phyloP scores from a whole-genome alignment of 352 stramenopile genomes.

The Phytophthora aleatoria region DNA sequence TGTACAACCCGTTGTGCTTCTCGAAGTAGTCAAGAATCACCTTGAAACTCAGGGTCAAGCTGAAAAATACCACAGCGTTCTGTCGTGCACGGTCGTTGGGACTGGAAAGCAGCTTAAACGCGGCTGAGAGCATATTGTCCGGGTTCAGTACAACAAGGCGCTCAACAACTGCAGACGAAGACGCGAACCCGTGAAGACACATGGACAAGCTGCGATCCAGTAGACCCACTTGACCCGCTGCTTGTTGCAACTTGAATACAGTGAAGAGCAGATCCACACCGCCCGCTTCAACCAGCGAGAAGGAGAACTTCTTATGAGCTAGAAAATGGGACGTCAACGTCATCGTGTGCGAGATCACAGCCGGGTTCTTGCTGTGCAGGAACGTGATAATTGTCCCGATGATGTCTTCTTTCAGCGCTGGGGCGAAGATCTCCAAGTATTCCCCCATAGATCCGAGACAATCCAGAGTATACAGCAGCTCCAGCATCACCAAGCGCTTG shows the following conservation, averaged over 20 bases:
- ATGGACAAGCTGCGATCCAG: conserved; percentile 83
- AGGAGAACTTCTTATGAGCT: conserved; percentile 85
- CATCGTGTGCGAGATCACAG: conserved; percentile 80
- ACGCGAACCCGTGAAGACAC: conserved; percentile 86
- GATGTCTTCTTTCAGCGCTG: conserved; percentile 84
- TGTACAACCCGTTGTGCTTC: conserved; percentile 84
- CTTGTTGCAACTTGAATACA: conserved; percentile 61
- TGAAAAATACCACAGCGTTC: conserved; percentile 87
- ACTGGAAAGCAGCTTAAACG: conserved; percentile 71
- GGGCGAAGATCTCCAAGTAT: conserved; percentile 85
- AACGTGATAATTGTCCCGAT: conserved; percentile 85
- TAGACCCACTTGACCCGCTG: conserved; percentile 55
- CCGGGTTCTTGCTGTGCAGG: conserved; percentile 83
- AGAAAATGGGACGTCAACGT: conserved; percentile 87
- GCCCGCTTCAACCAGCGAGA: conserved; percentile 75
- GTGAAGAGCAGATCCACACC: conserved; percentile 77
- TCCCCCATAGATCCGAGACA: conserved; percentile 86
- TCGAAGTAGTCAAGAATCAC: conserved; percentile 86
- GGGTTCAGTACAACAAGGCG: conserved; percentile 62
- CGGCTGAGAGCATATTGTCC: conserved; percentile 63
- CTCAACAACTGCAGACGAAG: conserved; percentile 79
- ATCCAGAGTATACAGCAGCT: conserved; percentile 83
- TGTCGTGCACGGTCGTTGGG: conserved; percentile 81
- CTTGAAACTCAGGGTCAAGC: conserved; percentile 80
- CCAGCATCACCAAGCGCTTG: conserved; percentile 80